These are phyloP conservation scores for Yamadazyma akitaensis DNA, from an alignment of 805 yeast species.

Conservation along the genomic window DNA sequence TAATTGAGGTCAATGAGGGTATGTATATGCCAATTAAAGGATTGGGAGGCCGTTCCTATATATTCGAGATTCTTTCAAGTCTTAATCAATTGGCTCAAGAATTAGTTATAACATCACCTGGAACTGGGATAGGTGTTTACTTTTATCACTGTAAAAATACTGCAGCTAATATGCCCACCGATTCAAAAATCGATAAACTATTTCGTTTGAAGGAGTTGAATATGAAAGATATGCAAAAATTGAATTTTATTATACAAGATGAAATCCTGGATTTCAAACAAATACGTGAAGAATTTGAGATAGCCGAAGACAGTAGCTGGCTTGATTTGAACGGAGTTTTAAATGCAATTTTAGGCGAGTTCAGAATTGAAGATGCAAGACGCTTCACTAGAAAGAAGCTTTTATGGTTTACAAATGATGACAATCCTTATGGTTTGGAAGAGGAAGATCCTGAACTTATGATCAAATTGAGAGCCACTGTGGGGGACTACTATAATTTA, in stretches of 20 bases:
- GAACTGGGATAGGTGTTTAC: constrained; percentile 74
- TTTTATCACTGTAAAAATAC: constrained; percentile 48
- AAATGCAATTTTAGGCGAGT: constrained; percentile 52
- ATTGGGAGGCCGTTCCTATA: constrained; percentile 39
- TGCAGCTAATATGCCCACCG: constrained; percentile 24
- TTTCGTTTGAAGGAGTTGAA: constrained; percentile 55
- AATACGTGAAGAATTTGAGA: constrained; percentile 12
- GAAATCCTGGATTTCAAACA: constrained; percentile 13
- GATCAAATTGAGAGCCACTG: constrained; percentile 50
- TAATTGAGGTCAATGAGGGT: constrained; percentile 55
- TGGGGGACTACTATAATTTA: constrained; percentile 57
- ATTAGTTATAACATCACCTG: constrained; percentile 60
- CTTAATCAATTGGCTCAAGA: constrained; percentile 62
- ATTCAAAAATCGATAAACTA: constrained; percentile 45
- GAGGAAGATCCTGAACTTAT: constrained; percentile 30
- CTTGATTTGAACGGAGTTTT: constrained; percentile 39
- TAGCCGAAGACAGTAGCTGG: constrained; percentile 1
- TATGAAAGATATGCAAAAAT: constrained; percentile 51
- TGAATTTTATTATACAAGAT: constrained; percentile 52
- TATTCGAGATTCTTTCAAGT: constrained; percentile 52
- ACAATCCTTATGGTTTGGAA: constrained; percentile 51
- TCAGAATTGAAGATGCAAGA: constrained; percentile 36
- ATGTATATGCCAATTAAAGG: constrained; percentile 36
- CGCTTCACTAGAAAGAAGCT: constrained; percentile 55
- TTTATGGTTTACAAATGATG: constrained; percentile 73